Conservation (phyloP, 208 protist genomes). For the Leptomonas pyrrhocoris region DNA sequence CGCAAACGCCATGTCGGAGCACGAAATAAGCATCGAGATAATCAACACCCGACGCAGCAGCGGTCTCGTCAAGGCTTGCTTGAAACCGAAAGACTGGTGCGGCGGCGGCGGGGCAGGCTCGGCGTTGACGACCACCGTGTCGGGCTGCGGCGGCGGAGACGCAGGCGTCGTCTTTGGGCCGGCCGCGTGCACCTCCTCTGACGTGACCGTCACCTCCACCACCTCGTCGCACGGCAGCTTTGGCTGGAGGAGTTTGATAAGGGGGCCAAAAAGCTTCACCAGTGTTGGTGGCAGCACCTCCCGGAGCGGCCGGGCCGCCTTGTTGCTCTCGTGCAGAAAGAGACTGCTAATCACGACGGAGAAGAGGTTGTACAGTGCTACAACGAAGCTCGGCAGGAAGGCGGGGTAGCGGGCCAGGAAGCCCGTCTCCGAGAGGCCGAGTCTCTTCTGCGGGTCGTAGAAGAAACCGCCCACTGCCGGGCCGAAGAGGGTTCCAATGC, state of each 20-base stretch:
- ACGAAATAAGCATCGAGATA: conserved; percentile 70
- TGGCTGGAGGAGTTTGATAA: conserved; percentile 39
- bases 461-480: conserved; percentile 68
- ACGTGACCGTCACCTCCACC: conserved; percentile 24
- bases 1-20: conserved; percentile 63
- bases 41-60: conserved; percentile 57
- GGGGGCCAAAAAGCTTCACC: conserved; percentile 22
- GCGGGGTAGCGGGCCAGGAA: conserved; percentile 62
- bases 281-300: conserved; percentile 24
- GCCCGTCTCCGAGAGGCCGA: conserved; percentile 25
- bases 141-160: no score
- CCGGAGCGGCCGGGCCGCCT: conserved; percentile 31
- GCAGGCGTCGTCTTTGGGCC: neutral
- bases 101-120: neutral
- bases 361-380: conserved; percentile 57
- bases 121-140: neutral
- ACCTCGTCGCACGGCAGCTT: conserved; percentile 27
- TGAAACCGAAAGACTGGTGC: conserved; percentile 58
- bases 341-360: conserved; percentile 44
- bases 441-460: conserved; percentile 58
- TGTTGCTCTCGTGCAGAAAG: conserved; percentile 64
- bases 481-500: conserved; percentile 72
- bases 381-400: conserved; percentile 68
- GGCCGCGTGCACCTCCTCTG: neutral
- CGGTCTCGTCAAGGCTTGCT: conserved; percentile 46